Evolutionary conservation across 352 stramenopile species (phyloP), one percentile per base, ranked within the genome.

Genomic region (Globisporangium emineosum): DNA sequence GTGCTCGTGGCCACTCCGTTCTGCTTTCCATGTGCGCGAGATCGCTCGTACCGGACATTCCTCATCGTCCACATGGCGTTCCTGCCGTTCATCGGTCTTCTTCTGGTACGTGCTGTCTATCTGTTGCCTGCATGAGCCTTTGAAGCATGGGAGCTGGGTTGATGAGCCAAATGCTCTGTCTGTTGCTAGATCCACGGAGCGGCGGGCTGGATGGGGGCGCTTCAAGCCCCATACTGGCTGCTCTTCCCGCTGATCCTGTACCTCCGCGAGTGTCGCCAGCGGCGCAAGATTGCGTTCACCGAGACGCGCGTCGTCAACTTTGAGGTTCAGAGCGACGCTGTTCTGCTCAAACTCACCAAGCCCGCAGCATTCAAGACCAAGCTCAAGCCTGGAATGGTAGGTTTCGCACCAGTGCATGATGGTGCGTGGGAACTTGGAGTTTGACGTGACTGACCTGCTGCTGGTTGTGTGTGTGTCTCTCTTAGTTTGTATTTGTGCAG

Each of bases 401-500:
- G 62, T 10, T 49, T 21, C 5, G 21, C 9, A 43, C n/a, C n/a
- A n/a, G n/a, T n/a, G n/a, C n/a, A n/a, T n/a, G n/a, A n/a, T n/a
- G n/a, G n/a, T n/a, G n/a, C n/a, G n/a, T n/a, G n/a, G n/a, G n/a
- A n/a, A n/a, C n/a, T n/a, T n/a, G n/a, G n/a, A n/a, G n/a, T n/a
- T n/a, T n/a, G n/a, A 23, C 17, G 13, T 2, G 57, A 2, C 6
- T n/a, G 23, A 63, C 9, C 7, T 54, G 30, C 49, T 59, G 17
- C 30, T 17, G 27, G 5, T 43, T 2, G 17, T n/a, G n/a, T n/a
- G n/a, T n/a, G n/a, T n/a, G n/a, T n/a, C n/a, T n/a, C n/a, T 65
- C 3, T 12, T 47, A 79, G 70, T 94, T 91, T 73, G 64, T 83
- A 7, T 91, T 89, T 53, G 29, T 94, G n/a, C 73, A 87, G 37